These are phyloP conservation scores for Cucumis cinereus DNA, from an alignment of 306 rosid species.

Conservation along the genomic window DNA sequence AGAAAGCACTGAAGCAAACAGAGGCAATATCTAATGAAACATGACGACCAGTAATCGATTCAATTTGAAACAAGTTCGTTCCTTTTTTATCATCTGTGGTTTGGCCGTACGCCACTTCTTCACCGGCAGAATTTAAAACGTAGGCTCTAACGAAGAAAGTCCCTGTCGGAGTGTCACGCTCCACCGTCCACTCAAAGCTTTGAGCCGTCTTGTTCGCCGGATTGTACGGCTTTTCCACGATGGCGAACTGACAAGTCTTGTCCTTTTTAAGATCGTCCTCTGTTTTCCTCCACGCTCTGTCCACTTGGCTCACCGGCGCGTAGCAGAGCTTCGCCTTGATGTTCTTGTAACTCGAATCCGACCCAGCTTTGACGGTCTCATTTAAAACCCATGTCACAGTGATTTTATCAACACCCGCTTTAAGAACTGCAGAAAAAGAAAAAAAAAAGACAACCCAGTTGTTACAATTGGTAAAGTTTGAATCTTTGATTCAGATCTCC, in stretches of 20 bases:
- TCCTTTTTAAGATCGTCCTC: slow-evolving; percentile 43
- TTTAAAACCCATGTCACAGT: slow-evolving; percentile 51
- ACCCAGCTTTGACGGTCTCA: slow-evolving; percentile 31
- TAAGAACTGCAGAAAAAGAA: slow-evolving; percentile 33
- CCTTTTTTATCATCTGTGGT: slow-evolving; percentile 24
- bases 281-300: slow-evolving; percentile 88
- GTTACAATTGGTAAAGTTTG: neutral
- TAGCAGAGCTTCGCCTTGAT: slow-evolving; percentile 59
- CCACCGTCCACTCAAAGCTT: slow-evolving; percentile 30
- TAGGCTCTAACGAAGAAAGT: slow-evolving; percentile 81
- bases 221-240: slow-evolving; percentile 38
- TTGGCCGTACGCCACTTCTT: slow-evolving; percentile 59
- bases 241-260: slow-evolving; percentile 60
- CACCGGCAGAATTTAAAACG: slow-evolving; percentile 32
- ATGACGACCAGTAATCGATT: slow-evolving; percentile 72
- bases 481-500: neutral
- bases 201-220: slow-evolving; percentile 33
- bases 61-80: slow-evolving; percentile 41
- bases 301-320: slow-evolving; percentile 68
- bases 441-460: neutral
- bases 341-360: slow-evolving; percentile 53
- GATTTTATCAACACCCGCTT: slow-evolving; percentile 52
- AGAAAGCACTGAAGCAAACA: slow-evolving; percentile 70
- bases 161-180: slow-evolving; percentile 47
- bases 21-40: slow-evolving; percentile 56